A percentile compares a stretch with the other conserved stretches of the same genome.
Evolutionary conservation across 305 asterid genomes (phyloP).

Genomic region (Striga hermonthica): DNA sequence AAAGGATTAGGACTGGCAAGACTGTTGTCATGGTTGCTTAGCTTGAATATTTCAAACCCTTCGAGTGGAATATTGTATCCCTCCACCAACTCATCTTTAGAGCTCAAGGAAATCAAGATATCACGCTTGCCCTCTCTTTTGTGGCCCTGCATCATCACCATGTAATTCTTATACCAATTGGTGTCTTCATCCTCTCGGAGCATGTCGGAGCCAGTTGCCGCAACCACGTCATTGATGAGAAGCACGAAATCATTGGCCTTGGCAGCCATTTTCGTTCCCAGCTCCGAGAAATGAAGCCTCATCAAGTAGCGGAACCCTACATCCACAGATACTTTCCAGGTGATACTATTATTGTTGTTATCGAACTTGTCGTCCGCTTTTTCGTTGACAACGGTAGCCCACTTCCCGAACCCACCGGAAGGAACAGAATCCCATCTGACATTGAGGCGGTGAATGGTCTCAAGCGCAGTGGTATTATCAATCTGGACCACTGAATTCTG

Average conservation of each 20-base stretch:
- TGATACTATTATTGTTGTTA: constrained; percentile 7
- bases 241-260: constrained; percentile 26
- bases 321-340: constrained; percentile 44
- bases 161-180: constrained; percentile 36
- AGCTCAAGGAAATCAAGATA: constrained; percentile 34
- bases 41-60: constrained; percentile 51
- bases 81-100: constrained; percentile 23
- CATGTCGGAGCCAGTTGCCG: constrained; percentile 29
- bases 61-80: constrained; percentile 32
- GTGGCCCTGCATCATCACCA: constrained; percentile 42
- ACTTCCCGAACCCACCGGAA: constrained; percentile 33
- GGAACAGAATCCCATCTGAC: constrained; percentile 29
- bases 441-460: constrained; percentile 35
- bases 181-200: constrained; percentile 26
- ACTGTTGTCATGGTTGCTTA: constrained; percentile 46
- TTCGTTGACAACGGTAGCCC: constrained; percentile 23
- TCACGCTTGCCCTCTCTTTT: constrained; percentile 40
- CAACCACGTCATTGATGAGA: constrained; percentile 33
- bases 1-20: constrained; percentile 43
- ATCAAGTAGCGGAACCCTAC: constrained; percentile 52
- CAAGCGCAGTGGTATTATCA: constrained; percentile 44
- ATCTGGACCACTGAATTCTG: constrained; percentile 29
- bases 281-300: constrained; percentile 42
- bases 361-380: not conserved
- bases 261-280: constrained; percentile 31